Evolutionary conservation across 306 rosid genomes (phyloP), one percentile per base, ranked within the genome.

Genomic region (Adenanthera pavonina): DNA sequence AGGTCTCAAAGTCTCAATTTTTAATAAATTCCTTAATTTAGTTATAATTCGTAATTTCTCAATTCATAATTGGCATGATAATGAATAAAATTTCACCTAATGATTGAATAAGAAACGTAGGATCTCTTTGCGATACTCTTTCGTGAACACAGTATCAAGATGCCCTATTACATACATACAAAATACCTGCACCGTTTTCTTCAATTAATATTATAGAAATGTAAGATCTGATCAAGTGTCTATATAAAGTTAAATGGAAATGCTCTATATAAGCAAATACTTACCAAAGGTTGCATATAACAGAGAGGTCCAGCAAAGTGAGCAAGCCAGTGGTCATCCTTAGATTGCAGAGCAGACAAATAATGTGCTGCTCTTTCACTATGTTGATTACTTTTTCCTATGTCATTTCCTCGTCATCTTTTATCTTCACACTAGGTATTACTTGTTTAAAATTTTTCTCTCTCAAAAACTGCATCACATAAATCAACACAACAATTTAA

Each of bases 281-380:
- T 64, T 34, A 90, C 90, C 80, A 90, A 57, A 9, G 91, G 94
- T n/a, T 89, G 92, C 13, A 85, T 67, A 57, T 47, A 91, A 60
- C 85, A 91, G 80, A 87, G 74, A 5, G 88, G 81, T 2, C 94
- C 92, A 35, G 92, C 88, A 68, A 62, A 75, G 60, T 87, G 90
- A 7, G 90, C 90, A 5, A 90, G 91, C 91, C 91, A 90, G 20
- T 90, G 91, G 46, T 91, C 91, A 83, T 90, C 85, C 10, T 44
- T 75, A 2, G 88, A 81, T 36, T 90, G 91, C 83, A 90, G 78
- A 3, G 91, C 84, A 15, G 85, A 82, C 13, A 57, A 48, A 78
- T 80, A 85, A 53, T 78, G 73, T 5, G 81, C 83, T 1, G 87
- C 78, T 19, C 90, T 74, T 79, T 84, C 43, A 90, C 0, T 40